Percentiles rank a stretch among this genome's conserved stretches.
These are phyloP conservation scores for Hypoxylon sp. DNA, from an alignment of 2,329 filamentous ascomycete genomes.

Conservation along the genomic window DNA sequence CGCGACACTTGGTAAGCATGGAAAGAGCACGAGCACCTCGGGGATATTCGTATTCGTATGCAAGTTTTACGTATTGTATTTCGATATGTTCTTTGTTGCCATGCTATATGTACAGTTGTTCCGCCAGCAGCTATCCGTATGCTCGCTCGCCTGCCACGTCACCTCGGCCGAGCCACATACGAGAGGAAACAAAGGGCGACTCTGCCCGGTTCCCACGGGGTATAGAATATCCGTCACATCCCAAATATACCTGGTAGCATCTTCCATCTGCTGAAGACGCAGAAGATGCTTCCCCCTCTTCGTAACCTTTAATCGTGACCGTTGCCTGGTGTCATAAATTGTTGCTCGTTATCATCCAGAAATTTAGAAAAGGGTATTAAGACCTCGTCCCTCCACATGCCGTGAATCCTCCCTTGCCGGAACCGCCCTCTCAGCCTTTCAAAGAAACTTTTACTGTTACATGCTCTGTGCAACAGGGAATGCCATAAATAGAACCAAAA, in stretches of 20 bases:
- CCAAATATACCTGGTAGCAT: slow-evolving; percentile 33
- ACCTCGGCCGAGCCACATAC: slow-evolving; percentile 4
- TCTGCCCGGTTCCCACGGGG: slow-evolving; percentile 24
- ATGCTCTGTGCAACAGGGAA: slow-evolving; percentile 20
- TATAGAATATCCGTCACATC: slow-evolving; percentile 26
- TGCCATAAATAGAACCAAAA: neutral
- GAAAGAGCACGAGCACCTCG: too few species aligned
- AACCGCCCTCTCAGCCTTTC: neutral
- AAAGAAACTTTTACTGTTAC: slow-evolving; percentile 12
- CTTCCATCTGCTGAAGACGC: slow-evolving; percentile 15
- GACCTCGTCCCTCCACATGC: slow-evolving; percentile 9
- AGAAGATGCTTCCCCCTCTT: neutral
- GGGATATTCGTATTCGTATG: neutral
- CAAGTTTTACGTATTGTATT: slow-evolving; percentile 3
- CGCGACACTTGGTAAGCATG: too few species aligned
- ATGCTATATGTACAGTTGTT: slow-evolving; percentile 27
- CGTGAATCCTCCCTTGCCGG: neutral
- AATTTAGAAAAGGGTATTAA: slow-evolving; percentile 17
- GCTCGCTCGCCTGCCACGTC: neutral
- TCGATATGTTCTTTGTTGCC: slow-evolving; percentile 17
- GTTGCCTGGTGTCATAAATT: slow-evolving; percentile 36
- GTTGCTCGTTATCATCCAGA: slow-evolving; percentile 32
- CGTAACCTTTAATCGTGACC: slow-evolving; percentile 24
- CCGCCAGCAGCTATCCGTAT: slow-evolving; percentile 16
- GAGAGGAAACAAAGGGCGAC: slow-evolving; percentile 1